Percentiles rank a stretch among this genome's conserved stretches.
phyloP scores from a whole-genome alignment of 805 yeast species.

The Saccharomycopsis schoenii region DNA sequence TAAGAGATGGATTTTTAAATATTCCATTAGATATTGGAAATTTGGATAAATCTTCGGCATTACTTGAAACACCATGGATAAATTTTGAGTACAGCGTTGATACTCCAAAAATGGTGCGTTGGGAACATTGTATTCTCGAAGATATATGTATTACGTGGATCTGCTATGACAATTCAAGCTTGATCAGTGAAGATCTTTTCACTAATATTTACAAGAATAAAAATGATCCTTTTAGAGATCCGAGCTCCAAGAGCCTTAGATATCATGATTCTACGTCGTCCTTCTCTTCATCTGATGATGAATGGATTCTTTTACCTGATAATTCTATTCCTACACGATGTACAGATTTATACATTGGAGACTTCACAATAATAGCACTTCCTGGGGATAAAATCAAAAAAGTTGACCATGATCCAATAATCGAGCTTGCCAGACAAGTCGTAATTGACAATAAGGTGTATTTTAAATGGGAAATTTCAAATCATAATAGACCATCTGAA shows the following conservation, averaged over 20 bases:
- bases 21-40: conserved; percentile 25
- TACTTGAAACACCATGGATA: conserved; percentile 19
- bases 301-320: conserved; percentile 24
- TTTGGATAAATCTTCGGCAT: conserved; percentile 5
- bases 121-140: conserved; percentile 22
- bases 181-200: conserved; percentile 8
- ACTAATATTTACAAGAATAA: conserved; percentile 10
- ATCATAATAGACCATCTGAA: conserved; percentile 1
- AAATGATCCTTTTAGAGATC: neutral
- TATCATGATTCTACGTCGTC: neutral
- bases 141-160: conserved; percentile 20
- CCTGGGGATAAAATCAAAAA: conserved; percentile 9
- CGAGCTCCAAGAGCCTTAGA: neutral
- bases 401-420: neutral
- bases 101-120: conserved; percentile 20
- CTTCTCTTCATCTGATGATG: conserved; percentile 8
- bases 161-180: neutral
- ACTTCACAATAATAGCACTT: conserved; percentile 18
- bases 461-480: conserved; percentile 21
- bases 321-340: conserved; percentile 10
- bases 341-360: conserved; percentile 22
- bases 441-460: conserved; percentile 13
- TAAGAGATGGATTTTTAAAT: conserved; percentile 25
- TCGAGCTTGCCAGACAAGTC: neutral
- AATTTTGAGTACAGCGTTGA: conserved; percentile 15